Conservation (phyloP, 345 rosid species). For the Eucalyptus camaldulensis region DNA sequence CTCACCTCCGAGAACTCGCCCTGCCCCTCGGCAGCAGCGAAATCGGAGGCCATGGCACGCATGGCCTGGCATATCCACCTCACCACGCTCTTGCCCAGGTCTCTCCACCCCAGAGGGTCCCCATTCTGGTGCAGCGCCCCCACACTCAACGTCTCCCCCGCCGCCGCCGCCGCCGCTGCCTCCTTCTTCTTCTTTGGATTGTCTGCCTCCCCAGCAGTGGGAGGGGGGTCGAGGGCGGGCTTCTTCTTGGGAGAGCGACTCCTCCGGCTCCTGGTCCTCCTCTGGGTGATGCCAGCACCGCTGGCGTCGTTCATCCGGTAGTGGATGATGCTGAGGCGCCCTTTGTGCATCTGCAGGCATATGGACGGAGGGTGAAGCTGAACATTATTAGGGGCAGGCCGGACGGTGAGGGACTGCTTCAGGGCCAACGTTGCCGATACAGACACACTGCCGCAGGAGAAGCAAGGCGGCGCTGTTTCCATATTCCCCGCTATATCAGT, state of each 20-base stretch:
- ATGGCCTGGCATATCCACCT: conserved; percentile 77
- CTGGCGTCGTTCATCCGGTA: not conserved
- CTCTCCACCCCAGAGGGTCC: conserved; percentile 70
- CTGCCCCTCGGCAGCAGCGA: conserved; percentile 60
- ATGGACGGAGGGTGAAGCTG: not conserved
- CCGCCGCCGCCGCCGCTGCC: not conserved
- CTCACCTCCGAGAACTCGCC: conserved; percentile 70
- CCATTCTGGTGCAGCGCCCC: conserved; percentile 47
- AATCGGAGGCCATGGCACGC: conserved; percentile 77
- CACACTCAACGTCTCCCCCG: not conserved
- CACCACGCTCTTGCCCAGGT: conserved; percentile 70
- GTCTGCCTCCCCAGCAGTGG: not conserved
- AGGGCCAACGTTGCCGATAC: conserved; percentile 1
- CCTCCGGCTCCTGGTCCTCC: not conserved
- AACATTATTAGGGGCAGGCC: not conserved
- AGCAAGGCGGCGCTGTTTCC: conserved; percentile 41
- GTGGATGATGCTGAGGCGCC: not conserved
- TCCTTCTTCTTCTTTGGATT: not conserved
- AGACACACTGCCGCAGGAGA: conserved; percentile 30
- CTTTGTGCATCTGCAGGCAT: not conserved
- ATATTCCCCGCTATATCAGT: not conserved
- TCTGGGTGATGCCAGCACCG: not conserved
- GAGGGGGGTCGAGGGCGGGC: not conserved
- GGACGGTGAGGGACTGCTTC: conserved; percentile 2
- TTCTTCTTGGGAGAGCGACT: not conserved